phyloP scores from a whole-genome alignment of 768 basidiomycete species.

The Imleria badia region DNA sequence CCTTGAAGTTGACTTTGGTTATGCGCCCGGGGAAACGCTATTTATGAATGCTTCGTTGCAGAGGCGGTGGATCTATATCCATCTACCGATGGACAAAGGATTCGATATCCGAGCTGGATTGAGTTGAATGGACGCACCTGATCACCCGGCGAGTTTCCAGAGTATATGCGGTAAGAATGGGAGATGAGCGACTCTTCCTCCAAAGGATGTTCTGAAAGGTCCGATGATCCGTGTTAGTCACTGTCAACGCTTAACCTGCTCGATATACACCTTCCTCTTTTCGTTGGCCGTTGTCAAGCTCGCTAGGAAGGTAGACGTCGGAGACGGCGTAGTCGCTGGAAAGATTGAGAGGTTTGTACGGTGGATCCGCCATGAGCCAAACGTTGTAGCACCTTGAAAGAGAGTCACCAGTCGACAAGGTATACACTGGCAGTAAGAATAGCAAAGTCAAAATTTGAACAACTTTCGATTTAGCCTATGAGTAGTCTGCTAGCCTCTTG shows the following conservation, averaged over 20 bases:
- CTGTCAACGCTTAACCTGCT: too few relatives aligned
- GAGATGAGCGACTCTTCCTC: not conserved
- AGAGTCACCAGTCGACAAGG: too few relatives aligned
- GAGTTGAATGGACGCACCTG: constrained; percentile 8
- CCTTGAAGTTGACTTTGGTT: constrained; percentile 59
- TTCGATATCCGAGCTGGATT: not conserved
- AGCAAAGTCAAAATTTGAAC: too few relatives aligned
- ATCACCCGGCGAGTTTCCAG: not conserved
- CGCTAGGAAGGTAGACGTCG: not conserved
- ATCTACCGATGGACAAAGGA: constrained; percentile 14
- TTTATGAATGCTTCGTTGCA: constrained; percentile 43
- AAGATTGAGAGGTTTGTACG: constrained; percentile 8
- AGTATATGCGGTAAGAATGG: not conserved
- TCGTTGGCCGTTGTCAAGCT: constrained; percentile 20
- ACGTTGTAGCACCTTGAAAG: not conserved
- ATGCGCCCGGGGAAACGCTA: constrained; percentile 48
- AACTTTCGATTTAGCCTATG: too few relatives aligned
- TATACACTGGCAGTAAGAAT: too few relatives aligned
- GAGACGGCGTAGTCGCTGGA: not conserved
- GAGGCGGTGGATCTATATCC: constrained; percentile 7
- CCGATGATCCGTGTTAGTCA: not conserved
- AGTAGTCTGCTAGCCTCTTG: too few relatives aligned
- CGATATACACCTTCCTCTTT: constrained; percentile 15
- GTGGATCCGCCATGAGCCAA: not conserved
- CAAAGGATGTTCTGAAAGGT: constrained; percentile 6